Evolutionary conservation across 441 rosid genomes (phyloP), one percentile per base, ranked within the genome.

Genomic region (Gossypium davidsonii): DNA sequence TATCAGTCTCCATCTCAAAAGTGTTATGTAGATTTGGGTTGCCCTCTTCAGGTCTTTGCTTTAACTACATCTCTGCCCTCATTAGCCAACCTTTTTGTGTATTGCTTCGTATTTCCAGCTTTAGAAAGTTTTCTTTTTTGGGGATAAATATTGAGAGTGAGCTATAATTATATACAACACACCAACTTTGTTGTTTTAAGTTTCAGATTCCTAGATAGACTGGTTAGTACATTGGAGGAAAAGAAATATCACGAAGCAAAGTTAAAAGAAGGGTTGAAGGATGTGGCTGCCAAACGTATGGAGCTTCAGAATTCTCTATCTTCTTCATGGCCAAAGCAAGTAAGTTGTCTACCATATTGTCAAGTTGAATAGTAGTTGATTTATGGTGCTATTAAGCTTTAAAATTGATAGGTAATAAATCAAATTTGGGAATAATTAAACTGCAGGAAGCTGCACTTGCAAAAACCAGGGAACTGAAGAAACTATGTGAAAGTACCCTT

Each of bases 251-350:
- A 89, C 18, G 98, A 90, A 79, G 81, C 83, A 80, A 95, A 86
- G 85, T 78, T 93, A 57, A 90, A 79, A 76, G 98, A 90, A 53
- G 91, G 97, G 31, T 82, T 93, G 84, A 93, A 90, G 83, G 95
- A 90, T 66, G 76, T 93, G 72, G 89, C 87, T 77, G 76, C 85
- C 70, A 91, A 81, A 83, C 92, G 90, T 65, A 86, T 89, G 98
- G 96, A 95, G 82, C 96, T 95, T 72, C 96, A 90, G 72, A 95
- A 95, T 82, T 90, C 97, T 51, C 75, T 91, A 57, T 88, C 89
- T 74, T 92, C 99, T 17, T 90, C 82, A 64, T 92, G 99, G 99
- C 99, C 99, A 46, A 92, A 93, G 86, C 98, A 89, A 85, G 99
- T 88, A 46, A 70, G 75, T 79, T 62, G 60, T 67, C 34, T 74